Evolutionary conservation across 192 early-diverging fungal genomes (phyloP).

Genomic region (Podila minutissima): DNA sequence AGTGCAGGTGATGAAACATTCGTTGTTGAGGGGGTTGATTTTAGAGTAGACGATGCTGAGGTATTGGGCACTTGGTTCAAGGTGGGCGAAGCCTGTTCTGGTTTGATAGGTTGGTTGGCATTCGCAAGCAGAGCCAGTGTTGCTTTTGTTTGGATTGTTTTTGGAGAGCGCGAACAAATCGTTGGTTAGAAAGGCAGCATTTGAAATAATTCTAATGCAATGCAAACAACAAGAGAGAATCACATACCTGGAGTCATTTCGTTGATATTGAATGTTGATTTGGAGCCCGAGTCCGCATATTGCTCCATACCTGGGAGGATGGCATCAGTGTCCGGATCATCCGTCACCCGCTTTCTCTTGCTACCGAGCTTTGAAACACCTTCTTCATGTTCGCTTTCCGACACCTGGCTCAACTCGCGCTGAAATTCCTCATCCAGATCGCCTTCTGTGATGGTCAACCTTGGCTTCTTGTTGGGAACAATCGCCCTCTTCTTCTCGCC

Average conservation of each 20-base stretch:
- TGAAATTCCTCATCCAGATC: conserved; percentile 32
- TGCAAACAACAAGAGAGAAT: background rate
- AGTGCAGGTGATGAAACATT: background rate
- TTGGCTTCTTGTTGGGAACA: conserved; percentile 61
- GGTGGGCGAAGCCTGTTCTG: conserved; percentile 4
- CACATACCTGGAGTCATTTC: conserved; percentile 39
- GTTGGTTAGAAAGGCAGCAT: background rate
- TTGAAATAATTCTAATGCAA: background rate
- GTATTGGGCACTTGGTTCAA: background rate
- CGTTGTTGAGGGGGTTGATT: background rate
- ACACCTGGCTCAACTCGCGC: background rate
- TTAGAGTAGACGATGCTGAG: background rate
- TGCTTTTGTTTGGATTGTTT: background rate
- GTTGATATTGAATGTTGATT: conserved; percentile 14
- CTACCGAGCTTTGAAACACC: conserved; percentile 33
- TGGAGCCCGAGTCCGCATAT: background rate
- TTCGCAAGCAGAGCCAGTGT: conserved; percentile 30
- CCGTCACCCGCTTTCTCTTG: conserved; percentile 43
- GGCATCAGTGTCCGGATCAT: conserved; percentile 18
- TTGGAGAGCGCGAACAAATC: background rate
- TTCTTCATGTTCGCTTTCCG: conserved; percentile 33
- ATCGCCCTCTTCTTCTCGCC: conserved; percentile 60
- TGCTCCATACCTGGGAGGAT: conserved; percentile 26
- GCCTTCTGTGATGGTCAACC: conserved; percentile 42
- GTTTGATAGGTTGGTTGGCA: conserved; percentile 13